Conservation (phyloP, 192 early-diverging fungal genomes). For the Coemansia furcata region DNA sequence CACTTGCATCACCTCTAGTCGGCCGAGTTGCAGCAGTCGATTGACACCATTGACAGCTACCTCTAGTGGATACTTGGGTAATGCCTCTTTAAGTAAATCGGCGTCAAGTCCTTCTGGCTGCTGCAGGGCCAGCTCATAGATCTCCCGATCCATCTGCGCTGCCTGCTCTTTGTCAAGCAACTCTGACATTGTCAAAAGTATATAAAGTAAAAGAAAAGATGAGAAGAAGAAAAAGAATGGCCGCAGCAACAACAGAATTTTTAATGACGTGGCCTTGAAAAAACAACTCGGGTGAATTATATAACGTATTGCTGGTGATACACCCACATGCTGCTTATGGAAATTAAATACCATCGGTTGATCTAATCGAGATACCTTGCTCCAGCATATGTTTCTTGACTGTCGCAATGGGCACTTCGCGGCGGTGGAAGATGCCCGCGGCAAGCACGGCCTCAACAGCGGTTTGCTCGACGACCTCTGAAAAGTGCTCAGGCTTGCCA, state of each 20-base stretch:
- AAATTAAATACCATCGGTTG: neutral
- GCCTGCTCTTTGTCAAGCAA: neutral
- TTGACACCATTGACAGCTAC: constrained; percentile 39
- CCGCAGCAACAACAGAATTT: neutral
- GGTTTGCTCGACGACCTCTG: constrained; percentile 79
- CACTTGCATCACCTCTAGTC: constrained; percentile 41
- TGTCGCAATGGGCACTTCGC: constrained; percentile 83
- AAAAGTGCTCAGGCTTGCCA: constrained; percentile 83
- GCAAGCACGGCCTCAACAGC: constrained; percentile 95
- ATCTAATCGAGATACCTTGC: constrained; percentile 56
- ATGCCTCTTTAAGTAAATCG: constrained; percentile 9
- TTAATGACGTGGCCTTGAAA: neutral
- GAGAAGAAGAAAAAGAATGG: neutral
- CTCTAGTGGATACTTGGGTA: constrained; percentile 17
- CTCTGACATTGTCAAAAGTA: neutral
- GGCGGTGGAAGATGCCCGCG: constrained; percentile 97
- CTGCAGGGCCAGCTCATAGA: constrained; percentile 23
- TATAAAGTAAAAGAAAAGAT: neutral
- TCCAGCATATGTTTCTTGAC: constrained; percentile 76
- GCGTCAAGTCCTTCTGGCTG: constrained; percentile 18
- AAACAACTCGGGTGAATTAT: neutral
- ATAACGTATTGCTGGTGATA: neutral
- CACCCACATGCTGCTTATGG: neutral
- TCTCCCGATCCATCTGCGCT: constrained; percentile 8
- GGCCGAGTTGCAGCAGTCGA: constrained; percentile 24